Conservation (phyloP, 2,329 filamentous ascomycete species). For the Aureobasidium sp. region DNA sequence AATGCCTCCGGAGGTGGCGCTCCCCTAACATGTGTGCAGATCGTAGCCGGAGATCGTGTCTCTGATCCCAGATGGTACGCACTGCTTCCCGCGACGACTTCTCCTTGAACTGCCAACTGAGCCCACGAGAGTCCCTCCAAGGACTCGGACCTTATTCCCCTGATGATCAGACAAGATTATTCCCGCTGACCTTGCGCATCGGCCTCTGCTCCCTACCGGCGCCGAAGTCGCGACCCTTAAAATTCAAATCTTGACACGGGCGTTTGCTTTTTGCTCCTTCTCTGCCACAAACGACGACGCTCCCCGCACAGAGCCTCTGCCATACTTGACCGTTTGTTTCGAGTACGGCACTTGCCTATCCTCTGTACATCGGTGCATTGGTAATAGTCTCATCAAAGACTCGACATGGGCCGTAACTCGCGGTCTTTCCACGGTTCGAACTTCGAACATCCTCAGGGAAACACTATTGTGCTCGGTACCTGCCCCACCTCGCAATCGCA, state of each 20-base stretch:
- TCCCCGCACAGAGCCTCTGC: slow-evolving; percentile 6
- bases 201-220: neutral
- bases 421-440: neutral
- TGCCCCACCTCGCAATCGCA: slow-evolving; percentile 5
- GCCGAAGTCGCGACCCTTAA: neutral
- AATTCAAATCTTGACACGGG: slow-evolving; percentile 2
- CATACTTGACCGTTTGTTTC: slow-evolving; percentile 2
- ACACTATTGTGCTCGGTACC: no score
- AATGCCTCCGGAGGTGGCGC: neutral
- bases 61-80: neutral
- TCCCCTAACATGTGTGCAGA: neutral
- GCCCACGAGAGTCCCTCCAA: neutral
- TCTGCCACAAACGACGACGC: neutral
- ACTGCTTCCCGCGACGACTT: neutral
- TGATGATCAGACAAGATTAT: neutral
- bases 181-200: neutral
- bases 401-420: neutral
- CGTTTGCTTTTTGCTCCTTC: neutral
- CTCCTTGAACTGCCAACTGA: neutral
- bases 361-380: neutral
- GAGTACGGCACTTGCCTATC: neutral
- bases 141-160: neutral
- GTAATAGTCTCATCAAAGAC: neutral
- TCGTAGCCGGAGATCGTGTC: neutral
- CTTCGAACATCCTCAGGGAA: slow-evolving; percentile 1